Evolutionary conservation across 352 stramenopile genomes (phyloP).

Genomic region (Phytophthora megakarya): DNA sequence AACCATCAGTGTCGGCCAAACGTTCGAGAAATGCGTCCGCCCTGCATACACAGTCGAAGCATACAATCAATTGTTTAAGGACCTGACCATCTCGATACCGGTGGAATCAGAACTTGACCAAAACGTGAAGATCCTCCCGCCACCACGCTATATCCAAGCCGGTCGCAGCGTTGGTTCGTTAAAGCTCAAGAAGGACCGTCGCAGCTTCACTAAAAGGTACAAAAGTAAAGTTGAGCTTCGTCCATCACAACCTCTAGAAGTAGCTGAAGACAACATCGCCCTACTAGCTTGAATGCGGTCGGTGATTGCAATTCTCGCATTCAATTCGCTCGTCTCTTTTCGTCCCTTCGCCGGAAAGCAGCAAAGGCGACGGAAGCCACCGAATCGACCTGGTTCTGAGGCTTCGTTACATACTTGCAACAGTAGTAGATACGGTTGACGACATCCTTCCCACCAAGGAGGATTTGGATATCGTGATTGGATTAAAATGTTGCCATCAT

Average conservation of each 20-base stretch:
- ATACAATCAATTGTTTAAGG: background rate
- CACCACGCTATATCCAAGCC: background rate
- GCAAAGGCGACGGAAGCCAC: background rate
- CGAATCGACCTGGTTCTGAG: background rate
- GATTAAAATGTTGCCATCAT: background rate
- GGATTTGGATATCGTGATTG: too few species aligned
- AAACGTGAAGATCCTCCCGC: background rate
- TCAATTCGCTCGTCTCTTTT: background rate
- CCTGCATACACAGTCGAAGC: background rate
- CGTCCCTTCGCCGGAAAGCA: background rate
- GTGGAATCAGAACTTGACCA: background rate
- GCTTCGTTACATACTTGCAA: conserved; percentile 1
- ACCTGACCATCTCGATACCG: background rate
- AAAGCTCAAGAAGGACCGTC: background rate
- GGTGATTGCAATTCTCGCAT: too few species aligned
- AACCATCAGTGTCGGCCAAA: background rate
- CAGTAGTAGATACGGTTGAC: background rate
- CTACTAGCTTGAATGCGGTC: background rate
- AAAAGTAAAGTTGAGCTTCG: background rate
- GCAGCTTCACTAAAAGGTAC: background rate
- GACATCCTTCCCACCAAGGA: background rate
- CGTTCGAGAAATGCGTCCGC: background rate
- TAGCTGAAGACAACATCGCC: too few species aligned
- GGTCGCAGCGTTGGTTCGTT: background rate
- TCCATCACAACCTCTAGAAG: background rate